Conservation (phyloP, 1,284 basidiomycete species). For the Mycosarcoma mackinlayi region DNA sequence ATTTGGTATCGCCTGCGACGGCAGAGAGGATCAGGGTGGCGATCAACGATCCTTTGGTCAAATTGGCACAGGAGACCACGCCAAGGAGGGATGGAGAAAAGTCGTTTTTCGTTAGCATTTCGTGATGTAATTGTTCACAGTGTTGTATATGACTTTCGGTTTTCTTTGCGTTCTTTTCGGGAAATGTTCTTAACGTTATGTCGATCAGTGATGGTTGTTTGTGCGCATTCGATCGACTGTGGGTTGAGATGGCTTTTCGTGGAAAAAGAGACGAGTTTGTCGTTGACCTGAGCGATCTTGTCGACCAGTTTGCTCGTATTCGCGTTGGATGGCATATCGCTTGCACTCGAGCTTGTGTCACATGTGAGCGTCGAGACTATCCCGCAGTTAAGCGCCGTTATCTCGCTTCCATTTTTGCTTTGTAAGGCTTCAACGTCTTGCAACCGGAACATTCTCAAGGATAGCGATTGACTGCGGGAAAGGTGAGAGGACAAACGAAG, state of each 20-base stretch:
- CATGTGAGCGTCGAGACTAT: not conserved
- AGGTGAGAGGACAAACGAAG: too few species aligned
- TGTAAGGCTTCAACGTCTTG: too few species aligned
- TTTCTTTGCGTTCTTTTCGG: too few species aligned
- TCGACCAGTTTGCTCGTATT: not conserved
- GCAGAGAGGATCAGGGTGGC: slow-evolving; percentile 67
- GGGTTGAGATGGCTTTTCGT: too few species aligned
- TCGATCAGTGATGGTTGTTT: too few species aligned
- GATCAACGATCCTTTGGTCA: slow-evolving; percentile 59
- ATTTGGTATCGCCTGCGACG: slow-evolving; percentile 66
- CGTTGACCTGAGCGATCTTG: too few species aligned
- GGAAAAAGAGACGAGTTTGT: too few species aligned
- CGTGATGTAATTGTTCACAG: slow-evolving; percentile 3
- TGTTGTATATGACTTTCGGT: not conserved
- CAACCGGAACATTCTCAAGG: too few species aligned
- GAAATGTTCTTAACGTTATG: too few species aligned
- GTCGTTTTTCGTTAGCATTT: slow-evolving; percentile 65
- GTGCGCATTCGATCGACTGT: too few species aligned
- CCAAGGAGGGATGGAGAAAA: slow-evolving; percentile 62
- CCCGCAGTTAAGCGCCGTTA: slow-evolving; percentile 9
- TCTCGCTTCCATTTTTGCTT: too few species aligned
- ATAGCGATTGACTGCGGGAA: too few species aligned
- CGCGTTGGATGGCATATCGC: not conserved
- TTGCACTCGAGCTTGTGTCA: slow-evolving; percentile 3
- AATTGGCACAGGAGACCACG: slow-evolving; percentile 51